Conservation (phyloP, 192 early-diverging fungal species). For the Mortierella hygrophila region DNA sequence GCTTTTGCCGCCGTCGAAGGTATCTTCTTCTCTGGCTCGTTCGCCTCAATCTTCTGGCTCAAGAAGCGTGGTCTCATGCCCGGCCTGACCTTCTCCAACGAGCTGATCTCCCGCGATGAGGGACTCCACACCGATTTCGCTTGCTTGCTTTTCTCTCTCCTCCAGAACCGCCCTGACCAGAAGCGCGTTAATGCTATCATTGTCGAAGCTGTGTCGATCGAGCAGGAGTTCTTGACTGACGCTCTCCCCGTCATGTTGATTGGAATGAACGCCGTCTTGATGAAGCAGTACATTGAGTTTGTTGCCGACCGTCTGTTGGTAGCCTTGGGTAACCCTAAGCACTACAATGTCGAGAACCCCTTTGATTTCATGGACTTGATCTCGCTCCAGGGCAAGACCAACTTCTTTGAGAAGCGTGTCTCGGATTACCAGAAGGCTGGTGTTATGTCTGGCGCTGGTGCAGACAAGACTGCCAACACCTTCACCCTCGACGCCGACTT, state of each 20-base stretch:
- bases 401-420: slow-evolving; percentile 98
- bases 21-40: slow-evolving; percentile 98
- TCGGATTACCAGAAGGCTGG: slow-evolving; percentile 96
- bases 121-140: slow-evolving; percentile 98
- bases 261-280: slow-evolving; percentile 95
- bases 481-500: slow-evolving; percentile 90
- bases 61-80: slow-evolving; percentile 99
- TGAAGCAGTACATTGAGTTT: slow-evolving; percentile 99
- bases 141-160: slow-evolving; percentile 89
- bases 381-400: slow-evolving; percentile 98
- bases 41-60: slow-evolving; percentile 99
- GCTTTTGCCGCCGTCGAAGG: slow-evolving; percentile 99
- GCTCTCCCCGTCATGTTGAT: slow-evolving; percentile 93
- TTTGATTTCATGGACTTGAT: slow-evolving; percentile 99
- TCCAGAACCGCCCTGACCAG: slow-evolving; percentile 78
- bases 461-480: slow-evolving; percentile 71
- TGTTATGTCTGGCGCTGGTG: slow-evolving; percentile 72
- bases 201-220: slow-evolving; percentile 90
- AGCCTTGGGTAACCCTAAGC: slow-evolving; percentile 87
- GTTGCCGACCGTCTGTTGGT: slow-evolving; percentile 96
- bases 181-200: slow-evolving; percentile 80
- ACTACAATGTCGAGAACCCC: slow-evolving; percentile 90
- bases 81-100: slow-evolving; percentile 97
- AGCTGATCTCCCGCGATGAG: slow-evolving; percentile 97
- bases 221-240: slow-evolving; percentile 96